phyloP scores from a whole-genome alignment of 2,329 filamentous ascomycete species.

The Aspergillus cejpii region DNA sequence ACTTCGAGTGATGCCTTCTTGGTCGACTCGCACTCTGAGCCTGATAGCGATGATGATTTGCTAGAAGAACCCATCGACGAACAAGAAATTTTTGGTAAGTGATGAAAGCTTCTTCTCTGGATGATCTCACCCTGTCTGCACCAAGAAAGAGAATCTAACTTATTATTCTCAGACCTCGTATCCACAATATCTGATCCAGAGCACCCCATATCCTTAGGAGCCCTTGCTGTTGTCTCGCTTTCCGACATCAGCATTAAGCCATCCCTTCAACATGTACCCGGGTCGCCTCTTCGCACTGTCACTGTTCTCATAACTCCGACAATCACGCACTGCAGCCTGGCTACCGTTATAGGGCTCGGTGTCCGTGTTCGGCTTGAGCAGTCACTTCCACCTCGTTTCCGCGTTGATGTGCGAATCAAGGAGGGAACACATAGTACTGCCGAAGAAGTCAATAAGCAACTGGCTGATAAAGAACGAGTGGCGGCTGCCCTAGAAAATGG shows the following conservation, averaged over 20 bases:
- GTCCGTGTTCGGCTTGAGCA: slow-evolving; percentile 88
- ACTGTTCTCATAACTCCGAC: slow-evolving; percentile 89
- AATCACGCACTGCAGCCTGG: slow-evolving; percentile 92
- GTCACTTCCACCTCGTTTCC: slow-evolving; percentile 81
- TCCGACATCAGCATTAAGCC: slow-evolving; percentile 77
- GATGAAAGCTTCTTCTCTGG: neutral
- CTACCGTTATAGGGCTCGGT: slow-evolving; percentile 90
- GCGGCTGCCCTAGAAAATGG: slow-evolving; percentile 92
- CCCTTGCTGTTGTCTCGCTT: slow-evolving; percentile 91
- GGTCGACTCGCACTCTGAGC: slow-evolving; percentile 29
- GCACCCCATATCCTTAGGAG: slow-evolving; percentile 87
- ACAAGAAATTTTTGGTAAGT: slow-evolving; percentile 85
- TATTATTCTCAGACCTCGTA: slow-evolving; percentile 64
- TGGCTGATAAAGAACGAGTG: slow-evolving; percentile 93
- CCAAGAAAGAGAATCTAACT: slow-evolving; percentile 1
- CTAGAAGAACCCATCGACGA: slow-evolving; percentile 81
- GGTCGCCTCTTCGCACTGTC: slow-evolving; percentile 63
- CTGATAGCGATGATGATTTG: slow-evolving; percentile 52
- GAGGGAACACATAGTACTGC: slow-evolving; percentile 93
- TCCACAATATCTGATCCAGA: slow-evolving; percentile 93
- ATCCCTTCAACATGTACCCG: slow-evolving; percentile 52
- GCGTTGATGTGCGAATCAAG: slow-evolving; percentile 89
- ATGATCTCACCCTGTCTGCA: neutral
- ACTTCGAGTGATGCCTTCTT: slow-evolving; percentile 47
- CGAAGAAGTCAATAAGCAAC: slow-evolving; percentile 93